Conservation (phyloP, 768 basidiomycete genomes). For the Dictyophora rubrovolvata region DNA sequence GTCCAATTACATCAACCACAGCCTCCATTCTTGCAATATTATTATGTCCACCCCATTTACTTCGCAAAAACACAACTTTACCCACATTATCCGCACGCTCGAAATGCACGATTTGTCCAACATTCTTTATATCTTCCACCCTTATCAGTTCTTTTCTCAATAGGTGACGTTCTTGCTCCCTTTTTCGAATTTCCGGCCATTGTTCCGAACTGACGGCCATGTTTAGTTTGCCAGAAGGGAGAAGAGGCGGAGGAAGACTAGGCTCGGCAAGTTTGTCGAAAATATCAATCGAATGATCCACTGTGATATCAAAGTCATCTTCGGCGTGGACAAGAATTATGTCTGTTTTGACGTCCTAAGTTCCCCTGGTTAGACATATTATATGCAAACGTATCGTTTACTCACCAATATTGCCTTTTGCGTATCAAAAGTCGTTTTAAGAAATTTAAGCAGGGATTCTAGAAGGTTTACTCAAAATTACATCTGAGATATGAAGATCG, state of each 20-base stretch:
- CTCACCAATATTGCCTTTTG: conserved; percentile 50
- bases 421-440: conserved; percentile 54
- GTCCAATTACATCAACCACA: conserved; percentile 46
- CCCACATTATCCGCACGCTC: conserved; percentile 23
- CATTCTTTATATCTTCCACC: conserved; percentile 32
- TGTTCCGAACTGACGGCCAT: conserved; percentile 25
- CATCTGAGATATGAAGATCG: neutral
- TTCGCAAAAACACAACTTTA: conserved; percentile 49
- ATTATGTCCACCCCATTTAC: conserved; percentile 48
- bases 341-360: conserved; percentile 54
- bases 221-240: conserved; percentile 16
- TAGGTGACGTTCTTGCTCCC: conserved; percentile 29
- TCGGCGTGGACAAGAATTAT: conserved; percentile 66
- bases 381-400: conserved; percentile 3
- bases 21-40: conserved; percentile 52
- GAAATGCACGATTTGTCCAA: conserved; percentile 50
- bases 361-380: neutral
- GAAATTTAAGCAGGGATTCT: conserved; percentile 46
- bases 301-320: conserved; percentile 66
- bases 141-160: conserved; percentile 36
- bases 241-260: conserved; percentile 41
- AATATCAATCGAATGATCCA: conserved; percentile 55
- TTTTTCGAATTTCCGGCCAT: conserved; percentile 33
- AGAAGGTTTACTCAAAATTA: neutral
- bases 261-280: conserved; percentile 61